phyloP scores from a whole-genome alignment of 2,329 filamentous ascomycete species.

The Paraconiothyrium brasiliense region DNA sequence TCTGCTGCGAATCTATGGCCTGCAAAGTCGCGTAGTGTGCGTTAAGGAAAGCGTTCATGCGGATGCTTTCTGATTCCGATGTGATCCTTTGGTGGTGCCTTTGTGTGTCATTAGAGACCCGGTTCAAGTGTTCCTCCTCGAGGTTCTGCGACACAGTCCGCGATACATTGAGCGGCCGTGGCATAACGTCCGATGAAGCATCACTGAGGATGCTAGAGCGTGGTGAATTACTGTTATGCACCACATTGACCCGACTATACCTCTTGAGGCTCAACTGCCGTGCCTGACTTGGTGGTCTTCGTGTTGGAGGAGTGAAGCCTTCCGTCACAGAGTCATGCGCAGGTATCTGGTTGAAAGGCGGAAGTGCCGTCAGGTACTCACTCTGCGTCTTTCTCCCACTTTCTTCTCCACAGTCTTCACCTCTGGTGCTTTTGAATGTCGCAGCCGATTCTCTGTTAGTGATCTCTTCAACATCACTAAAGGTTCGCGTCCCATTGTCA shows the following conservation, averaged over 20 bases:
- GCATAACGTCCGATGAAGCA: constrained; percentile 13
- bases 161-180: constrained; percentile 16
- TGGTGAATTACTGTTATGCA: constrained; percentile 33
- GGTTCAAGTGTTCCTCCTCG: neutral
- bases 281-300: constrained; percentile 26
- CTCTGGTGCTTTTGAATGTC: neutral
- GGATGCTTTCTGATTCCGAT: constrained; percentile 36
- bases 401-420: constrained; percentile 19
- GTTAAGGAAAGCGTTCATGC: constrained; percentile 42
- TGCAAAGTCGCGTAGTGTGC: constrained; percentile 41
- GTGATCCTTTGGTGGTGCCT: constrained; percentile 32
- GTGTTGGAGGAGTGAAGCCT: constrained; percentile 4
- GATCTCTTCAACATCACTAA: constrained; percentile 18
- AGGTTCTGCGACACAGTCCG: constrained; percentile 17
- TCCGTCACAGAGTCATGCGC: constrained; percentile 20
- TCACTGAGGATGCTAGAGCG: constrained; percentile 29
- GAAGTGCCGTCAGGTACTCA: constrained; percentile 24
- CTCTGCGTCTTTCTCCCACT: constrained; percentile 21
- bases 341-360: constrained; percentile 24
- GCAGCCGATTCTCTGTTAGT: constrained; percentile 1
- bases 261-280: constrained; percentile 35
- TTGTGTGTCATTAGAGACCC: constrained; percentile 6
- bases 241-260: constrained; percentile 33
- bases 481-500: constrained; percentile 23
- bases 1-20: constrained; percentile 35